Conservation (phyloP, 257 asterid genomes). For the Rauvolfia tetraphylla region DNA sequence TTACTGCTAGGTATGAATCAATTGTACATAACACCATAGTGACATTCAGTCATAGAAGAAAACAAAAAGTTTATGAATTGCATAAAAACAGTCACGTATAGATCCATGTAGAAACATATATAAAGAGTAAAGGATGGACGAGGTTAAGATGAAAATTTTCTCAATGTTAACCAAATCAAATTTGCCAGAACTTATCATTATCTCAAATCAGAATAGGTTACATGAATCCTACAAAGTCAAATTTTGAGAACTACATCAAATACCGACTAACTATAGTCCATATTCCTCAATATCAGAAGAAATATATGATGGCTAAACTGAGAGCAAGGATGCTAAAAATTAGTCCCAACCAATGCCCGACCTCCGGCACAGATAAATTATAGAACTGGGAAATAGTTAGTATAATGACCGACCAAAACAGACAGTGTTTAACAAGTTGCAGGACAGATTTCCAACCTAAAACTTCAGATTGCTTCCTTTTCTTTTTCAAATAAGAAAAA, state of each 20-base stretch:
- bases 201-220: not conserved
- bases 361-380: not conserved
- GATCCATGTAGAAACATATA: not conserved
- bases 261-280: not conserved
- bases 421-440: not conserved
- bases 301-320: not conserved
- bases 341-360: not conserved
- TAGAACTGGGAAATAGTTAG: not conserved
- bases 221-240: not conserved
- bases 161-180: not conserved
- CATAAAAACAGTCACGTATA: not conserved
- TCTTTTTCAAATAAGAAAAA: conserved; percentile 39
- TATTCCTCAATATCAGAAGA: not conserved
- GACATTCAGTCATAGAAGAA: not conserved
- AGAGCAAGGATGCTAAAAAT: conserved; percentile 10
- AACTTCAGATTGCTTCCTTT: conserved; percentile 32
- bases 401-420: not conserved
- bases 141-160: not conserved
- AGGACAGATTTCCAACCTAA: not conserved
- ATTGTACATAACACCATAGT: not conserved
- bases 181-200: not conserved
- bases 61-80: not conserved
- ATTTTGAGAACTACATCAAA: not conserved
- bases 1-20: too few relatives aligned
- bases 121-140: not conserved